Conservation (phyloP, 1,139 yeast genomes). For the Blastobotrys serpentis region DNA sequence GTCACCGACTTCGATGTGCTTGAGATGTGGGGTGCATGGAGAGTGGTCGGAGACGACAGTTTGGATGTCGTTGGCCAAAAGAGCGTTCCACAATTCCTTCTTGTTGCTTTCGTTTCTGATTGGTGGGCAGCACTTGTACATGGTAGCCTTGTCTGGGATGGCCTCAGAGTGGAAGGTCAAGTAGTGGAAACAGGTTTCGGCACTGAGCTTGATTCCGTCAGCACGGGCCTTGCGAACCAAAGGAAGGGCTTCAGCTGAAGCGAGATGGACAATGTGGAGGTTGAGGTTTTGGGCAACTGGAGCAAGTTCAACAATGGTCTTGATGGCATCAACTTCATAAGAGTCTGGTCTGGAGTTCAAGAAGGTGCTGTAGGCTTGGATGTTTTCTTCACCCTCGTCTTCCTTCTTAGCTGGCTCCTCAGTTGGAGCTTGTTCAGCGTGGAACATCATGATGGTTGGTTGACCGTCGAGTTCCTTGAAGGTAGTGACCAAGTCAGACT, state of each 20-base stretch:
- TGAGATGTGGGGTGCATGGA: slow-evolving; percentile 90
- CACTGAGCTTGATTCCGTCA: slow-evolving; percentile 59
- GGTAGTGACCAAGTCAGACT: slow-evolving; percentile 62
- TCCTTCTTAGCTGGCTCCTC: slow-evolving; percentile 13
- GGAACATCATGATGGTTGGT: slow-evolving; percentile 81
- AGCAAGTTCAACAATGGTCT: slow-evolving; percentile 64
- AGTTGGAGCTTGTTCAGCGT: slow-evolving; percentile 61
- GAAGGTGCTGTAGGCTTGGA: slow-evolving; percentile 60
- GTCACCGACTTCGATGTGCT: slow-evolving; percentile 78
- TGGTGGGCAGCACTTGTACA: slow-evolving; percentile 93
- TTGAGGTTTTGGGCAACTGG: slow-evolving; percentile 60
- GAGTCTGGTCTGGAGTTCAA: slow-evolving; percentile 84
- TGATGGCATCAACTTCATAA: slow-evolving; percentile 81
- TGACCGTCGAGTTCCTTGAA: slow-evolving; percentile 58
- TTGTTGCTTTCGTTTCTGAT: slow-evolving; percentile 74
- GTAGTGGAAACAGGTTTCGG: slow-evolving; percentile 94
- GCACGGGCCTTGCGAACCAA: slow-evolving; percentile 60
- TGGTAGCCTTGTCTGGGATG: slow-evolving; percentile 73
- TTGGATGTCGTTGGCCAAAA: slow-evolving; percentile 62
- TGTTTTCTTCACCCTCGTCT: slow-evolving; percentile 11
- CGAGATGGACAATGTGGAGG: slow-evolving; percentile 85
- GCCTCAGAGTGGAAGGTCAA: slow-evolving; percentile 72
- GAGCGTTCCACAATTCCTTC: slow-evolving; percentile 71
- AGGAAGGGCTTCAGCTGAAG: slow-evolving; percentile 80
- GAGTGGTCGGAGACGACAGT: slow-evolving; percentile 94